Evolutionary conservation across 2,329 filamentous ascomycete species (phyloP), one percentile per base, ranked within the genome.

Genomic region (Coniella vitis): DNA sequence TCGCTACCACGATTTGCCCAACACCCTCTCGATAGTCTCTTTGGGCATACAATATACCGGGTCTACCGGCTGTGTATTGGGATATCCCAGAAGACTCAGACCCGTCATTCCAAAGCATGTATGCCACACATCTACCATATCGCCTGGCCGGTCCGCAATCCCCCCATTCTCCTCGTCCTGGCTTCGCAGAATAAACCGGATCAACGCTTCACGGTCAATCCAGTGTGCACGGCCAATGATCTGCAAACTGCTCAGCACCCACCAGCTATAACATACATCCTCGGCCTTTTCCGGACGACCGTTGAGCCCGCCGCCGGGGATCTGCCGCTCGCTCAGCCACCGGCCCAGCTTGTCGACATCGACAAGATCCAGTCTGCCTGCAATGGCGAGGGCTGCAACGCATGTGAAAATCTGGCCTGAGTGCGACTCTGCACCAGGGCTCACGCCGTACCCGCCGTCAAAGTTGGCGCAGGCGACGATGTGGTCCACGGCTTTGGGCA

Each of bases 241-340:
- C 39, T 86, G 84, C 57, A 98, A 71, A 64, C 90, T 95, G 62
- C 87, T 91, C 61, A 91, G 72, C 38, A 97, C 93, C 93, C 93
- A 98, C 93, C 93, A 98, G 65, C 89, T 95, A 69, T 98, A 98
- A 70, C 93, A 98, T 13, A 95, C 91, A 65, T 98, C 93, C 64
- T 95, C 91, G 54, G 87, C 71, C 72, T 98, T 98, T 69, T 97
- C 93, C 0, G 93, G 93, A 42, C 93, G 79, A 3, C 93, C 93
- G 63, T 98, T 98, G 44, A 98, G 71, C 0, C 93, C 93, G 25
- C 93, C 93, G 41, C 84, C 84, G 9, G 87, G 79, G 22, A 95
- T 74, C 65, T 98, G 93, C 54, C 93, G 79, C 68, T 98, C 93
- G 65, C 90, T 95, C 47, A 98, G 74, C 93, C 93, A 98, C 42